Evolutionary conservation across 805 yeast species (phyloP).

Genomic region (Yarrowia divulgata): DNA sequence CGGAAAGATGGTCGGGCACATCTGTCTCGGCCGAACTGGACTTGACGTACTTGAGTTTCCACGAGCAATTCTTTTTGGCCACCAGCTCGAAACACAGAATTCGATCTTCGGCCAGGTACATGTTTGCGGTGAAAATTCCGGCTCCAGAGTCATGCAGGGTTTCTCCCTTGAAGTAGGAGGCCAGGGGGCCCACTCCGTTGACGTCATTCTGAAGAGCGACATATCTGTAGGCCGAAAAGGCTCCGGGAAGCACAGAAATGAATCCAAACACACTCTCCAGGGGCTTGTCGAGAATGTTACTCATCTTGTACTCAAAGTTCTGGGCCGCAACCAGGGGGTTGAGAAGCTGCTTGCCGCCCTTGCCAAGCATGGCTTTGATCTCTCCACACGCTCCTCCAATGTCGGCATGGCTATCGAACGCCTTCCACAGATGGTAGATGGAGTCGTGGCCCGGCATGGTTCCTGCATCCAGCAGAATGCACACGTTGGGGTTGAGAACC

Average conservation of each 20-base stretch:
- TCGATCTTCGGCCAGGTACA: constrained; percentile 97
- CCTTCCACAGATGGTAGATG: constrained; percentile 86
- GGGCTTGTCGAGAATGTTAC: constrained; percentile 93
- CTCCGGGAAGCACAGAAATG: constrained; percentile 94
- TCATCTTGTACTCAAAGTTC: constrained; percentile 94
- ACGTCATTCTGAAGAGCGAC: constrained; percentile 72
- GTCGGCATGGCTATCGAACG: constrained; percentile 73
- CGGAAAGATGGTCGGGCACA: constrained; percentile 88
- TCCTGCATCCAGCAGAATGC: constrained; percentile 90
- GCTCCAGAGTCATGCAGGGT: constrained; percentile 71
- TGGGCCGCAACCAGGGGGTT: constrained; percentile 96
- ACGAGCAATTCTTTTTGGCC: constrained; percentile 75
- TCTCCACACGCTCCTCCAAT: constrained; percentile 99
- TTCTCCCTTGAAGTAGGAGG: constrained; percentile 92
- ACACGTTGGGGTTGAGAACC: constrained; percentile 78
- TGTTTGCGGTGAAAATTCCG: constrained; percentile 90
- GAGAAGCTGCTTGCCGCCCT: constrained; percentile 58
- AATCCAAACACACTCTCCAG: constrained; percentile 95
- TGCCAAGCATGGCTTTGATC: constrained; percentile 84
- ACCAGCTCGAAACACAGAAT: constrained; percentile 93
- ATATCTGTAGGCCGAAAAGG: constrained; percentile 92
- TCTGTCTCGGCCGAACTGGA: constrained; percentile 93
- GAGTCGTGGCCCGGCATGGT: constrained; percentile 88
- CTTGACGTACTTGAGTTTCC: constrained; percentile 85
- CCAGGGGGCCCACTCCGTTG: constrained; percentile 83